phyloP scores from a whole-genome alignment of 495 filamentous ascomycete genomes.

The Chaetomium fimeti region DNA sequence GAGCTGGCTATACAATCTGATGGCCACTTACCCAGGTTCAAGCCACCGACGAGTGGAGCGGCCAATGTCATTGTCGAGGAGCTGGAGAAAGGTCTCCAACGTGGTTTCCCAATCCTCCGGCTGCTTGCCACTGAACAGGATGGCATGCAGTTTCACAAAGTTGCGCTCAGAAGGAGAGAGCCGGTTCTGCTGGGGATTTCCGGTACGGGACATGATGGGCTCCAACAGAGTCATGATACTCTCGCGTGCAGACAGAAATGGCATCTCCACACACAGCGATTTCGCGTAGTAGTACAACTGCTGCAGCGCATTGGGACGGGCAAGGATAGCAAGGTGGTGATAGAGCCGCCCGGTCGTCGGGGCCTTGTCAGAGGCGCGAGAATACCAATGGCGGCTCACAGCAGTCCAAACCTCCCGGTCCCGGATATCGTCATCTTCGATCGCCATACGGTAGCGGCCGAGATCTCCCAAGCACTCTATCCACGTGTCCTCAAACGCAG shows the following conservation, averaged over 20 bases:
- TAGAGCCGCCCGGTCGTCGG: conserved; percentile 73
- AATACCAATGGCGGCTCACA: conserved; percentile 79
- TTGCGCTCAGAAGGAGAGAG: conserved; percentile 39
- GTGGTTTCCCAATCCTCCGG: conserved; percentile 48
- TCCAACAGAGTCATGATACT: conserved; percentile 70
- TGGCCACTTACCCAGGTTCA: conserved; percentile 54
- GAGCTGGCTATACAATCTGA: not conserved
- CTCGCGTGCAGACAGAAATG: conserved; percentile 63
- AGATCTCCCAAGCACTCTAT: conserved; percentile 86
- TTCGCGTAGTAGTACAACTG: conserved; percentile 72
- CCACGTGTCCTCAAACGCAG: conserved; percentile 79
- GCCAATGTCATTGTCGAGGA: conserved; percentile 60
- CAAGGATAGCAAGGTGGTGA: conserved; percentile 81
- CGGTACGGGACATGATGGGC: conserved; percentile 54
- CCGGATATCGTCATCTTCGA: conserved; percentile 67
- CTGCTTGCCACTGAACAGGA: conserved; percentile 60
- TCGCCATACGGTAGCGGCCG: conserved; percentile 65
- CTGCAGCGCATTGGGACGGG: conserved; percentile 67
- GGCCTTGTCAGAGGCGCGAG: conserved; percentile 67
- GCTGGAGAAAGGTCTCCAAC: conserved; percentile 51
- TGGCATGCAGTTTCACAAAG: conserved; percentile 64
- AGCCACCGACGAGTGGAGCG: conserved; percentile 59
- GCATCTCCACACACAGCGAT: conserved; percentile 49
- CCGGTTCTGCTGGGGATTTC: conserved; percentile 38
- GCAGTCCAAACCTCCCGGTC: conserved; percentile 78